These are phyloP conservation scores for Cordyceps javanica DNA, from an alignment of 2,329 filamentous ascomycete species.

Conservation along the genomic window DNA sequence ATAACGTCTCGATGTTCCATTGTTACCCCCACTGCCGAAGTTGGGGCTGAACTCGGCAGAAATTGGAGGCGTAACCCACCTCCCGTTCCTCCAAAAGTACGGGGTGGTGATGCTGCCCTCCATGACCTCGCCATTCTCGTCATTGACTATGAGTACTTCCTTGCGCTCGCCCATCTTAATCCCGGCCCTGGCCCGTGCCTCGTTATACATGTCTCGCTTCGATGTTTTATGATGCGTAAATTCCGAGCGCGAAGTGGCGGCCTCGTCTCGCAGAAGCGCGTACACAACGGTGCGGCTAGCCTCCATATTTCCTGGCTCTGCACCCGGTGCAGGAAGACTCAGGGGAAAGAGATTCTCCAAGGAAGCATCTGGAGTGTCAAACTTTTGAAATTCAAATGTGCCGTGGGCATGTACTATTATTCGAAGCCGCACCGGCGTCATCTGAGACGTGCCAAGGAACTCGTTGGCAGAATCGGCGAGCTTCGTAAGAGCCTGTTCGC, in stretches of 20 bases:
- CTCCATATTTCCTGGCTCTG: constrained; percentile 17
- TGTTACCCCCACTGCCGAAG: constrained; percentile 65
- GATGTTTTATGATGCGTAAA: constrained; percentile 87
- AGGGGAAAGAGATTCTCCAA: constrained; percentile 52
- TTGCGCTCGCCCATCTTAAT: constrained; percentile 46
- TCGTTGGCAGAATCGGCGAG: constrained; percentile 29
- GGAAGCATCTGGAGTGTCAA: constrained; percentile 30
- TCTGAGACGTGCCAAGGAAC: constrained; percentile 29
- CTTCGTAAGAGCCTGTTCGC: constrained; percentile 36
- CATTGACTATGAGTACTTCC: constrained; percentile 73
- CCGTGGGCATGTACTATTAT: constrained; percentile 48
- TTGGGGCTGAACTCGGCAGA: constrained; percentile 29
- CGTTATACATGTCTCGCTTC: constrained; percentile 62
- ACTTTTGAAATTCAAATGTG: constrained; percentile 35
- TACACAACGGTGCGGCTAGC: constrained; percentile 28
- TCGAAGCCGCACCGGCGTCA: constrained; percentile 43
- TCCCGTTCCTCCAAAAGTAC: constrained; percentile 67
- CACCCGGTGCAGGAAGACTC: constrained; percentile 42
- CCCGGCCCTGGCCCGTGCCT: constrained; percentile 55
- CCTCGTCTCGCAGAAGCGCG: constrained; percentile 38
- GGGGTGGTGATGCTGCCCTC: constrained; percentile 79
- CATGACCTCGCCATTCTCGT: constrained; percentile 58
- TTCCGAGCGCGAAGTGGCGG: constrained; percentile 41
- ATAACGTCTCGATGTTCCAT: constrained; percentile 77
- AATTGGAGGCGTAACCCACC: constrained; percentile 78